Evolutionary conservation across 106 monocot species (phyloP).

Genomic region (Cymbidium sinense): DNA sequence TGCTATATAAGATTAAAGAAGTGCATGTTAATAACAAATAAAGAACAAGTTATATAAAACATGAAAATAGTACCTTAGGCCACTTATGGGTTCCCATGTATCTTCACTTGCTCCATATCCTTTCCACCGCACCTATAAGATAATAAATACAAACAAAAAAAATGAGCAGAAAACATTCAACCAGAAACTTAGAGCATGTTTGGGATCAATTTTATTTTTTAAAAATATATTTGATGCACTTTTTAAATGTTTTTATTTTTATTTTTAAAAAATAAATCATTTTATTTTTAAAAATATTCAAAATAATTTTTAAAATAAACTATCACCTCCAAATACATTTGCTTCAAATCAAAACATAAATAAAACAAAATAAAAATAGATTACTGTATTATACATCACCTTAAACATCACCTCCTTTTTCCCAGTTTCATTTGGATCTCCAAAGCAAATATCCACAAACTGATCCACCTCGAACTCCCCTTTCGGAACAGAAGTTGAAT

Average conservation of each 20-base stretch:
- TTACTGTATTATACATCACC: conserved; percentile 26
- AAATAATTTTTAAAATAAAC: too few species aligned
- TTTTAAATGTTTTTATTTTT: too few species aligned
- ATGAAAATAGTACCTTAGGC: conserved; percentile 25
- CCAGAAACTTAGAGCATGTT: neutral
- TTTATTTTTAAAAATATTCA: too few species aligned
- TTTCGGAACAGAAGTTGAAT: neutral
- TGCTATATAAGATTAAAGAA: conserved; percentile 16
- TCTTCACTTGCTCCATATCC: conserved; percentile 55
- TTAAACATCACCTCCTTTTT: conserved; percentile 55
- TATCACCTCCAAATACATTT: too few species aligned
- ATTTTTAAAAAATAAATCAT: too few species aligned
- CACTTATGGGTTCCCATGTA: conserved; percentile 55
- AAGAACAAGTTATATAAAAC: neutral
- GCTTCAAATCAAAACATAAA: too few species aligned
- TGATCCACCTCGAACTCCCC: conserved; percentile 71
- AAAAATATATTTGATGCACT: too few species aligned
- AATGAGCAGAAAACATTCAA: too few species aligned
- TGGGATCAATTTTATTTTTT: too few species aligned
- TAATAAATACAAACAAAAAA: neutral
- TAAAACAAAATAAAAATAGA: too few species aligned
- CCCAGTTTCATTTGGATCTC: conserved; percentile 42
- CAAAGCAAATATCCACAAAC: conserved; percentile 69
- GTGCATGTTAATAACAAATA: neutral
- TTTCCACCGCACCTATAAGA: conserved; percentile 52